Conservation (phyloP, 177 flowering plant genomes). For the Vitis hybrid region DNA sequence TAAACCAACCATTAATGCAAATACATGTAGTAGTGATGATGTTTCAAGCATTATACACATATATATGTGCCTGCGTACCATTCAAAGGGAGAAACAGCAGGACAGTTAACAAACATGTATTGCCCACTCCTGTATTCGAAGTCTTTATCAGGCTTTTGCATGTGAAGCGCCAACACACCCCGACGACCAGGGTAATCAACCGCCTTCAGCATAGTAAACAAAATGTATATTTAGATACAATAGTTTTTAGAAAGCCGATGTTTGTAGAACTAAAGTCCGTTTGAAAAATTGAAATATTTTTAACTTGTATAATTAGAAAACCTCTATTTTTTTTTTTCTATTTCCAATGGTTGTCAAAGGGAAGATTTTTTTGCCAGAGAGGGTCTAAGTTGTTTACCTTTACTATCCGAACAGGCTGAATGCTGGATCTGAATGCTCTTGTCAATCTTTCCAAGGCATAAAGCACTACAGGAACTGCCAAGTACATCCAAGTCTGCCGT, state of each 20-base stretch:
- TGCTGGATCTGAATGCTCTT: conserved; percentile 32
- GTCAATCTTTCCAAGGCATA: conserved; percentile 28
- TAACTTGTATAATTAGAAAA: background rate
- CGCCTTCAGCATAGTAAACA: too few species aligned
- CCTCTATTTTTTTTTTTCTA: too few species aligned
- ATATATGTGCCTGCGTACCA: conserved; percentile 18
- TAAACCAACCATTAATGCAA: background rate
- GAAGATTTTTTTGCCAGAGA: too few species aligned
- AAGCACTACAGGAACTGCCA: conserved; percentile 28
- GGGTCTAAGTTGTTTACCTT: conserved; percentile 18
- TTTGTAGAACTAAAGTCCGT: too few species aligned
- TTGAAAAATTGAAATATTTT: too few species aligned
- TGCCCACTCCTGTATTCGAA: conserved; percentile 43
- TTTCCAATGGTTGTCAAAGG: too few species aligned
- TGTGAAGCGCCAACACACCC: conserved; percentile 33
- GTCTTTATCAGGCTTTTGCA: conserved; percentile 29
- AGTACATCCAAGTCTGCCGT: conserved; percentile 40
- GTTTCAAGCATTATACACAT: background rate
- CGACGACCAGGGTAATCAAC: conserved; percentile 28
- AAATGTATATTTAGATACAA: too few species aligned
- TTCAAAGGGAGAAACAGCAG: conserved; percentile 40
- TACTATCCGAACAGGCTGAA: conserved; percentile 26
- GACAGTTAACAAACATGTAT: conserved; percentile 39
- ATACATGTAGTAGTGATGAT: too few species aligned
- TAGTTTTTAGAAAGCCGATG: too few species aligned